phyloP scores from a whole-genome alignment of 306 rosid genomes.

The Inga laurina region DNA sequence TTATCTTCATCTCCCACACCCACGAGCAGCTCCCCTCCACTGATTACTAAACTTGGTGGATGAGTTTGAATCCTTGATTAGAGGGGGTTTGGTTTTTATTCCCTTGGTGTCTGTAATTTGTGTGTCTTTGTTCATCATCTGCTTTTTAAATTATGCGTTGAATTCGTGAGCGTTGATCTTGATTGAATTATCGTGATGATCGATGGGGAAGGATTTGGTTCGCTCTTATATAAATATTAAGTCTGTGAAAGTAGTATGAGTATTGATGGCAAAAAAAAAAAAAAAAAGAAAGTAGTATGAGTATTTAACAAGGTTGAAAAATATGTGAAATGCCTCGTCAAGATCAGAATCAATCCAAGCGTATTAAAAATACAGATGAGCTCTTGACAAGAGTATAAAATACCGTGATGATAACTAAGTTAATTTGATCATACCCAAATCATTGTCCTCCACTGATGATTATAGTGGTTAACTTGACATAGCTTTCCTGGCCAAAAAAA shows the following conservation, averaged over 20 bases:
- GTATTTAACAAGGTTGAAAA: no score
- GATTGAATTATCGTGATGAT: constrained; percentile 30
- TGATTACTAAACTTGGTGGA: constrained; percentile 45
- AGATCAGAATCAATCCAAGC: no score
- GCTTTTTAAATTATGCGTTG: constrained; percentile 27
- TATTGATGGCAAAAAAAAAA: no score
- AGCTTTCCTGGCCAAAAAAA: background rate
- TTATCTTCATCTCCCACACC: constrained; percentile 55
- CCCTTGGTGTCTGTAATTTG: background rate
- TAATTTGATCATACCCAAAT: constrained; percentile 25
- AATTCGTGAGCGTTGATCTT: constrained; percentile 34
- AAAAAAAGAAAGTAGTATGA: no score
- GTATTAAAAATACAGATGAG: no score
- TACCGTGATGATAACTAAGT: constrained; percentile 30
- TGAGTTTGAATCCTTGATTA: background rate
- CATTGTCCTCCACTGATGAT: constrained; percentile 6
- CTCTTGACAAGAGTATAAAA: background rate
- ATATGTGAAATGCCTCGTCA: no score
- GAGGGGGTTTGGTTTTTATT: background rate
- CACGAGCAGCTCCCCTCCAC: constrained; percentile 68
- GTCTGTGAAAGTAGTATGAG: no score
- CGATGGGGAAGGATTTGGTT: background rate
- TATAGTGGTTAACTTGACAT: constrained; percentile 20
- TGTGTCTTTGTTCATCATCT: constrained; percentile 24
- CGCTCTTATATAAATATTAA: background rate